Percentiles rank a stretch among this genome's conserved stretches.
These are phyloP conservation scores for Posidonia australis DNA, from an alignment of 106 monocot genomes.

Conservation along the genomic window DNA sequence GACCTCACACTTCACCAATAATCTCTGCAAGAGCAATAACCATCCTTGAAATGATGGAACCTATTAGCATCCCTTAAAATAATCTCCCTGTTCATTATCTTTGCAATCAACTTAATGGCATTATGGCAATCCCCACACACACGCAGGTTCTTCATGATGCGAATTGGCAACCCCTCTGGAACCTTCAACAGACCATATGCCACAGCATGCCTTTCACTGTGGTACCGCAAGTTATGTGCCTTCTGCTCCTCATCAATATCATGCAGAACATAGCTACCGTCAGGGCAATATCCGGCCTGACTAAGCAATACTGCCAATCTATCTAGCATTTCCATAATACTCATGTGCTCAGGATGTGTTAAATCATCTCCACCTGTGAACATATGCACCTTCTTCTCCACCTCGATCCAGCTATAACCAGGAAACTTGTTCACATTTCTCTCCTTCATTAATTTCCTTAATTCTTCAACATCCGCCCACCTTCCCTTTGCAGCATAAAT, in stretches of 20 bases:
- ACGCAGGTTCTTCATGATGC: constrained; percentile 70
- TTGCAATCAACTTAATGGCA: constrained; percentile 60
- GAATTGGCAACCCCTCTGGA: constrained; percentile 50
- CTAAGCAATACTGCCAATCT: constrained; percentile 33
- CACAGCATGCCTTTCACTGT: constrained; percentile 72
- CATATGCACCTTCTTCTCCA: constrained; percentile 55
- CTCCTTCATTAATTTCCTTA: constrained; percentile 43
- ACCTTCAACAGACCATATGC: constrained; percentile 69
- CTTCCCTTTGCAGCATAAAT: constrained; percentile 62
- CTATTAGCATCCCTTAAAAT: constrained; percentile 72
- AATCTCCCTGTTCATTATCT: constrained; percentile 48
- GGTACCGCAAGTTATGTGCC: constrained; percentile 37
- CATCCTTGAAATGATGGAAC: constrained; percentile 77
- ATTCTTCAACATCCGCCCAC: constrained; percentile 48
- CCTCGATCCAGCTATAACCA: constrained; percentile 71
- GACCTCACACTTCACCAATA: constrained; percentile 64
- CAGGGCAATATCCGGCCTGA: constrained; percentile 60
- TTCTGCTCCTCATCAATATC: constrained; percentile 87
- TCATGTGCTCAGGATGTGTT: constrained; percentile 39
- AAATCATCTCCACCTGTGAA: constrained; percentile 53
- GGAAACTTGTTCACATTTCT: constrained; percentile 61
- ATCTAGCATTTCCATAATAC: constrained; percentile 35
- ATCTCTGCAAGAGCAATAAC: constrained; percentile 69
- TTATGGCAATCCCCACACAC: constrained; percentile 82
- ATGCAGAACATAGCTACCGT: constrained; percentile 63